Evolutionary conservation across 1,284 basidiomycete species (phyloP).

Genomic region (Irpex lacteus): DNA sequence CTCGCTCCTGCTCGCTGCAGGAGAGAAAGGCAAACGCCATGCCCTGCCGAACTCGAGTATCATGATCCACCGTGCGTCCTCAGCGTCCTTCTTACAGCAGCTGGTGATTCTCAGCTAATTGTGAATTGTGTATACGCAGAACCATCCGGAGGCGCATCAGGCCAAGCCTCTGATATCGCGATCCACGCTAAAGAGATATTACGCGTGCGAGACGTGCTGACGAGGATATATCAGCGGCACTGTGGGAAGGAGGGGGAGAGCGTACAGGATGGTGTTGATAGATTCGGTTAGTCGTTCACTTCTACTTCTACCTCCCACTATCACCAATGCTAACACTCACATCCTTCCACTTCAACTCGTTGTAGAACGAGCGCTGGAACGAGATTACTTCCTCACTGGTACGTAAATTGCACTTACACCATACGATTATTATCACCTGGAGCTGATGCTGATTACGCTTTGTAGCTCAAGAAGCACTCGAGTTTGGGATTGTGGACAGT

Average conservation of each 20-base stretch:
- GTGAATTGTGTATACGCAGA: conserved; percentile 65
- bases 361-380: conserved; percentile 81
- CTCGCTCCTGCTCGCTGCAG: conserved; percentile 83
- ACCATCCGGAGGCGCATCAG: conserved; percentile 90
- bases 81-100: too few relatives aligned
- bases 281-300: conserved; percentile 65
- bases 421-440: too few relatives aligned
- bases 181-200: conserved; percentile 94
- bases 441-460: too few relatives aligned
- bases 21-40: conserved; percentile 85
- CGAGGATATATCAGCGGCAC: conserved; percentile 81
- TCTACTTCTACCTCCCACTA: conserved; percentile 3
- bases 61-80: conserved; percentile 90
- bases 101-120: too few relatives aligned
- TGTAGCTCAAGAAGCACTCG: conserved; percentile 78
- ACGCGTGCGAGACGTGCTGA: conserved; percentile 77
- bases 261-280: conserved; percentile 57
- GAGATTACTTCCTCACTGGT: conserved; percentile 95
- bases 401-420: too few relatives aligned
- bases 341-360: conserved; percentile 10
- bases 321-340: conserved; percentile 3
- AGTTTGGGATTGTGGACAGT: conserved; percentile 89
- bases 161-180: conserved; percentile 91
- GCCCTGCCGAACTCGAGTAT: conserved; percentile 89
- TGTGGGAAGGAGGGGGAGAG: conserved; percentile 69